Evolutionary conservation across 2,329 filamentous ascomycete species (phyloP).

Genomic region (Diaporthe australafricana): DNA sequence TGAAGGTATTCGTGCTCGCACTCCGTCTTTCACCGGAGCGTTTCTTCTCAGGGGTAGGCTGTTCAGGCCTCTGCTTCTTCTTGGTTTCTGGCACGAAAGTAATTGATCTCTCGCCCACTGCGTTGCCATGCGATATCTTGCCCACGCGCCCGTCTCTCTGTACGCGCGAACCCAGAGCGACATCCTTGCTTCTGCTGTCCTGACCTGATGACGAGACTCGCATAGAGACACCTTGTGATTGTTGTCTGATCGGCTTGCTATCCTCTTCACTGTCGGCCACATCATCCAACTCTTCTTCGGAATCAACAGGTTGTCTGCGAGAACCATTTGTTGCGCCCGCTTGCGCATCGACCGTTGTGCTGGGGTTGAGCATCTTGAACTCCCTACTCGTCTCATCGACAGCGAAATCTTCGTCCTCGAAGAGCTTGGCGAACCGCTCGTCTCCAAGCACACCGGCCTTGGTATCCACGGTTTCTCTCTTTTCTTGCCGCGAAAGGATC

Average conservation of each 20-base stretch:
- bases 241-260: constrained; percentile 45
- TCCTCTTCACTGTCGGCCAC: constrained; percentile 56
- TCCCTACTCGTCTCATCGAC: constrained; percentile 92
- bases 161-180: constrained; percentile 66
- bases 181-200: constrained; percentile 66
- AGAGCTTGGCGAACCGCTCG: constrained; percentile 86
- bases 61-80: constrained; percentile 59
- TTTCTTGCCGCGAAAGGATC: constrained; percentile 73
- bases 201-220: constrained; percentile 77
- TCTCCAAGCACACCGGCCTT: constrained; percentile 80
- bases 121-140: constrained; percentile 59
- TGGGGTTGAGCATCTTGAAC: constrained; percentile 90
- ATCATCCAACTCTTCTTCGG: constrained; percentile 52
- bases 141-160: constrained; percentile 61
- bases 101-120: constrained; percentile 74
- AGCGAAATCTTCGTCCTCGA: constrained; percentile 92
- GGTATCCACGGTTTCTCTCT: constrained; percentile 67
- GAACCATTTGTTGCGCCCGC: constrained; percentile 39
- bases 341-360: constrained; percentile 69
- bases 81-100: constrained; percentile 76
- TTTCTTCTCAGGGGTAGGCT: constrained; percentile 49
- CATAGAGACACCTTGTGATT: constrained; percentile 63
- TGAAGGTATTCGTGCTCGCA: constrained; percentile 81
- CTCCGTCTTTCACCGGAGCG: constrained; percentile 68
- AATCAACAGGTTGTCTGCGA: constrained; percentile 53